phyloP scores from a whole-genome alignment of 2,329 filamentous ascomycete species.

The Aspergillus candidus region DNA sequence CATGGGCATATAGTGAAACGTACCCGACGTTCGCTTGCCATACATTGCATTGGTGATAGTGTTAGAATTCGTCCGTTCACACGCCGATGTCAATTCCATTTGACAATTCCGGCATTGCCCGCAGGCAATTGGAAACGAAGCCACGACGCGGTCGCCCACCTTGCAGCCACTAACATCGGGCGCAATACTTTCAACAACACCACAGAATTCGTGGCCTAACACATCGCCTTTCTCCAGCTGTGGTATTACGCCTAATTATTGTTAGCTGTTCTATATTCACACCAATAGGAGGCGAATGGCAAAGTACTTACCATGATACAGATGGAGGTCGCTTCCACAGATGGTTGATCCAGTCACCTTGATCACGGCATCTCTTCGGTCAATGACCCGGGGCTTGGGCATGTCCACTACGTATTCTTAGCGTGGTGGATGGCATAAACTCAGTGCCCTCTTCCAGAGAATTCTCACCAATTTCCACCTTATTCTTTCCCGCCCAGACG shows the following conservation, averaged over 20 bases:
- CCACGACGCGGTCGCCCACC: conserved; percentile 66
- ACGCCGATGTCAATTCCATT: conserved; percentile 71
- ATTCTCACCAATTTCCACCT: conserved; percentile 56
- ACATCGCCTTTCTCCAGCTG: conserved; percentile 61
- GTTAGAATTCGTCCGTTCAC: conserved; percentile 73
- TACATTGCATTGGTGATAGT: conserved; percentile 68
- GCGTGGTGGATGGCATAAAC: not conserved
- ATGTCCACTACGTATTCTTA: conserved; percentile 47
- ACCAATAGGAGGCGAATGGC: not conserved
- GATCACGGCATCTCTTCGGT: conserved; percentile 70
- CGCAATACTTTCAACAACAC: conserved; percentile 51
- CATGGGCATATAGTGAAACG: conserved; percentile 16
- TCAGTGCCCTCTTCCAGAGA: not conserved
- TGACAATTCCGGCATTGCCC: conserved; percentile 68
- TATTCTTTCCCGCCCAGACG: conserved; percentile 76
- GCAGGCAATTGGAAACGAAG: conserved; percentile 75
- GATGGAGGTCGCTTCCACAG: conserved; percentile 56
- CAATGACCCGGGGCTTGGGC: conserved; percentile 65
- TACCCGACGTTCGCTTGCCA: conserved; percentile 65
- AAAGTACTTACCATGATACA: conserved; percentile 32
- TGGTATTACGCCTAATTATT: conserved; percentile 43
- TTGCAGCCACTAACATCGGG: conserved; percentile 49
- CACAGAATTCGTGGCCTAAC: conserved; percentile 55
- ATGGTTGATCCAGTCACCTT: conserved; percentile 65
- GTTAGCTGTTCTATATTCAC: not conserved